Evolutionary conservation across 495 filamentous ascomycete species (phyloP), one percentile per base, ranked within the genome.

Genomic region (Staphylotrichum longicolle): DNA sequence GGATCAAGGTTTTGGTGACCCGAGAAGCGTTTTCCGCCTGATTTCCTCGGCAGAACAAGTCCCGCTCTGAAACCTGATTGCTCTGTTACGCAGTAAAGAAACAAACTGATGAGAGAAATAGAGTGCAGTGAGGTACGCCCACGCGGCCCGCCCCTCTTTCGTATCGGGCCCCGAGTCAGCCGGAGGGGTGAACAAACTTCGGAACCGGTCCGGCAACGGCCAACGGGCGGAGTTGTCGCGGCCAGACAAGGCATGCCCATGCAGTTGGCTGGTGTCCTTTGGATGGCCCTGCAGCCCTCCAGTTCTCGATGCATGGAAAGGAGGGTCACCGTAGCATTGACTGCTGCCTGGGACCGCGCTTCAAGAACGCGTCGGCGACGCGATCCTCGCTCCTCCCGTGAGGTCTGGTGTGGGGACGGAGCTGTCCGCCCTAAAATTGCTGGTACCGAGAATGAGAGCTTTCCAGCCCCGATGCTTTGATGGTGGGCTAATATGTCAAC

Each of bases 401-500:
- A 12, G 15, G 52, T 50, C 37, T 58, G 44, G 33, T 20, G 11
- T 42, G 51, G 41, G 34, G 7, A 12, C 15, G 10, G 40, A 45
- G 12, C 5, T 46, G 41, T 3, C 12, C 53, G 9, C 33, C 54
- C 7, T 8, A 32, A 32, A 55, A 51, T 39, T 35, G 37, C 39
- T 45, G 57, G 57, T 53, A 45, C 45, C 53, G 52, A 51, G 41
- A 53, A 44, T 51, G 40, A 15, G 33, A 12, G 37, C 20, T 30
- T 53, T 15, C 50, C 32, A 41, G 42, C 9, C 47, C 49, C 20
- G 55, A 27, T 15, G 37, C 37, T 20, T 44, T 39, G 44, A 54
- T 42, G 48, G 61, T 54, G 56, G 49, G 50, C 54, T 54, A 40
- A 59, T 50, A n/a, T 53, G 27, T 50, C 44, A 49, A 49, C 33